Conservation (phyloP, 164 flowering plant genomes). For the Litsea cubeba region DNA sequence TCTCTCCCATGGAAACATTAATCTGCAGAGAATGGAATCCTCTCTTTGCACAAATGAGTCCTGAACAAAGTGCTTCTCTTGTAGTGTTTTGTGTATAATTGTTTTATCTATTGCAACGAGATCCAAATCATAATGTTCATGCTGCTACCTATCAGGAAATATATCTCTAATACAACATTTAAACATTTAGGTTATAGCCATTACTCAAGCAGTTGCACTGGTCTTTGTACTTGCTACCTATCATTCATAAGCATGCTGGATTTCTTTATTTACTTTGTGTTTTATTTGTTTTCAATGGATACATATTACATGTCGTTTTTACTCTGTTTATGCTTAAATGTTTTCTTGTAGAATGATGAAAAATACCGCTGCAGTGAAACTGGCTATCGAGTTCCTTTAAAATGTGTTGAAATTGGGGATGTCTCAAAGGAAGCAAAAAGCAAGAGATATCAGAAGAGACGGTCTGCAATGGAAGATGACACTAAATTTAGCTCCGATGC, state of each 20-base stretch:
- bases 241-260: not conserved
- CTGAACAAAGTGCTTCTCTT: too few species aligned
- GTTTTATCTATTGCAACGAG: too few species aligned
- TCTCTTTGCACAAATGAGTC: too few species aligned
- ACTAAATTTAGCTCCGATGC: constrained; percentile 1
- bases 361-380: constrained; percentile 91
- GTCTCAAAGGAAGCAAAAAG: constrained; percentile 22
- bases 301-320: not conserved
- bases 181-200: not conserved
- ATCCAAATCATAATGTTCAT: too few species aligned
- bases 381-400: constrained; percentile 83
- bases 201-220: not conserved
- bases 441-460: constrained; percentile 29
- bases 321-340: not conserved
- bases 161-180: not conserved
- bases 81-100: too few species aligned
- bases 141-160: too few species aligned
- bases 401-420: constrained; percentile 45
- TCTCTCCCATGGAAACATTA: too few species aligned
- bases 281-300: not conserved
- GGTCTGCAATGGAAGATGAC: constrained; percentile 37
- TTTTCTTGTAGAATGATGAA: constrained; percentile 47
- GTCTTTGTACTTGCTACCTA: not conserved
- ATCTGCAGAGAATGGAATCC: too few species aligned
- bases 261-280: not conserved